These are phyloP conservation scores for Penicillium concentricum DNA, from an alignment of 2,329 filamentous ascomycete species.

Conservation along the genomic window DNA sequence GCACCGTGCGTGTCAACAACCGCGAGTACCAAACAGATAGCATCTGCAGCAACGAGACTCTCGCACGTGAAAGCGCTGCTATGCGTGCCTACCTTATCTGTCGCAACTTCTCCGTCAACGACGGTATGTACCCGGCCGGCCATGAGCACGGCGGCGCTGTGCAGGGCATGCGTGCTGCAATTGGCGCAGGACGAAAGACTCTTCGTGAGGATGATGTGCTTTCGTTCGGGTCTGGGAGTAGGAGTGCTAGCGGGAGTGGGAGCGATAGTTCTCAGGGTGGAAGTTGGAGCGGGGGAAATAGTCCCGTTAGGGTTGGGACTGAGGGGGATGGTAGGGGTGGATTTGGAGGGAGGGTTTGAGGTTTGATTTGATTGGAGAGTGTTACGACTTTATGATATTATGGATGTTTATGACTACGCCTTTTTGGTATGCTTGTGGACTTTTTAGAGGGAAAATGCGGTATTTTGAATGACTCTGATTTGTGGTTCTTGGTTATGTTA, in stretches of 20 bases:
- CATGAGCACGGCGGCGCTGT: constrained; percentile 55
- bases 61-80: constrained; percentile 89
- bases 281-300: constrained; percentile 56
- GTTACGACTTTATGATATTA: constrained; percentile 22
- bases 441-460: constrained; percentile 16
- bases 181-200: constrained; percentile 58
- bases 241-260: constrained; percentile 41
- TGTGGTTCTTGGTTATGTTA: background rate
- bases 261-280: constrained; percentile 46
- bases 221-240: constrained; percentile 34
- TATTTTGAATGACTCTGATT: background rate
- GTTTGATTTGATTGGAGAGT: background rate
- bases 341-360: background rate
- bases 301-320: constrained; percentile 42
- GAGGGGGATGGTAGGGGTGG: constrained; percentile 2
- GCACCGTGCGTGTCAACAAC: constrained; percentile 91
- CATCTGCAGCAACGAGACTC: constrained; percentile 73
- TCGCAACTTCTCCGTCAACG: constrained; percentile 94
- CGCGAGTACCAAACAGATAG: constrained; percentile 93
- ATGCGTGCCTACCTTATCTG: constrained; percentile 98
- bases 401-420: constrained; percentile 25
- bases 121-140: constrained; percentile 73
- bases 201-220: constrained; percentile 51
- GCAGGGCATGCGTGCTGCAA: constrained; percentile 63
- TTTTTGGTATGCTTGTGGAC: background rate